Conservation (phyloP, 2,329 filamentous ascomycete species). For the Zasmidium cellare region DNA sequence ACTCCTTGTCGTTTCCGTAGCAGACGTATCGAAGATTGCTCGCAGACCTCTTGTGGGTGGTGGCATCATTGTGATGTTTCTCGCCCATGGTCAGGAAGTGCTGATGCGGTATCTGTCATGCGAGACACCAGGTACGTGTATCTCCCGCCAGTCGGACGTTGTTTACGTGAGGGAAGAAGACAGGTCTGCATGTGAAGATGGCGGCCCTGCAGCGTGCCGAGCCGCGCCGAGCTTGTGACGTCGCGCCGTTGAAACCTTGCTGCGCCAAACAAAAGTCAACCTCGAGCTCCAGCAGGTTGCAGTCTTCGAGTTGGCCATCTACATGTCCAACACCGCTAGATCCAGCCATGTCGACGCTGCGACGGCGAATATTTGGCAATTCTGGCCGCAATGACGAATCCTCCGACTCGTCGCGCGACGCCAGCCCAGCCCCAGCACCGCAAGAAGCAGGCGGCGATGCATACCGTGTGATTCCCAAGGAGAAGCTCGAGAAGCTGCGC, state of each 20-base stretch:
- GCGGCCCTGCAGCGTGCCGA: neutral
- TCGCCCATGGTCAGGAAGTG: slow-evolving; percentile 12
- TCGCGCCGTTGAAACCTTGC: neutral
- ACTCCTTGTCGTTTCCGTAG: slow-evolving; percentile 61
- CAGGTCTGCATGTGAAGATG: neutral
- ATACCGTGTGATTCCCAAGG: slow-evolving; percentile 53
- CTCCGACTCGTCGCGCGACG: slow-evolving; percentile 40
- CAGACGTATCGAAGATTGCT: slow-evolving; percentile 52
- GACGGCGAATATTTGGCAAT: slow-evolving; percentile 37
- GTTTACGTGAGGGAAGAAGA: neutral
- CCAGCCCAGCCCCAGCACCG: slow-evolving; percentile 39
- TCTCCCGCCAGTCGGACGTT: neutral
- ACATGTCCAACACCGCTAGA: neutral
- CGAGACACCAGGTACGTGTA: neutral
- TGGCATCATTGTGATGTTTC: neutral
- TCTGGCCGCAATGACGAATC: slow-evolving; percentile 20
- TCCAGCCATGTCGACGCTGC: slow-evolving; percentile 32
- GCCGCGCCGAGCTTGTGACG: neutral
- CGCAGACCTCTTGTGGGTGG: neutral
- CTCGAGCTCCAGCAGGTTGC: too few species aligned
- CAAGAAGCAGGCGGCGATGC: slow-evolving; percentile 36
- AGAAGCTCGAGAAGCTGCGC: slow-evolving; percentile 48
- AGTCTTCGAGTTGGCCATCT: too few species aligned
- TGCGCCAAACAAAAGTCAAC: neutral
- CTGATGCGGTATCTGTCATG: neutral